phyloP scores from a whole-genome alignment of 2,329 filamentous ascomycete species.

The Ophiostoma novo-ulmi region DNA sequence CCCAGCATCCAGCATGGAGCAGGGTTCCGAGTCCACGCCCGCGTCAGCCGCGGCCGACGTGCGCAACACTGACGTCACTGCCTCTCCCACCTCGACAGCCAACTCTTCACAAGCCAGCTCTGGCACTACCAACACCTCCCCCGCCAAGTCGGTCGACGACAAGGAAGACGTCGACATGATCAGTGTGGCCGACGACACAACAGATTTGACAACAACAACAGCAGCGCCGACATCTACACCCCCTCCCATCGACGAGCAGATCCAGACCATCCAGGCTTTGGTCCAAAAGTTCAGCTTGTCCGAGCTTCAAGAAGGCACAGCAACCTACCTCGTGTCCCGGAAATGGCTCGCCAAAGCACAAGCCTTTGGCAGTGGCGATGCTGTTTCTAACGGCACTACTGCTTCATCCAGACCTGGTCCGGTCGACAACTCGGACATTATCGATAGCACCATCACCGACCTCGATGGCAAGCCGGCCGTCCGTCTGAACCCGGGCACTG shows the following conservation, averaged over 20 bases:
- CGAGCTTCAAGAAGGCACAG: conserved; percentile 63
- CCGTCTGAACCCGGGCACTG: conserved; percentile 64
- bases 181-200: conserved; percentile 23
- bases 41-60: conserved; percentile 6
- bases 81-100: neutral
- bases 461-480: conserved; percentile 56
- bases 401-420: conserved; percentile 53
- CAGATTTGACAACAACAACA: neutral
- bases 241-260: conserved; percentile 49
- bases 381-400: conserved; percentile 36
- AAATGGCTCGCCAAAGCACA: conserved; percentile 73
- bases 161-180: conserved; percentile 23
- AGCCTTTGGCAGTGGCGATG: conserved; percentile 57
- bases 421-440: conserved; percentile 81
- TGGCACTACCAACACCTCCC: conserved; percentile 12
- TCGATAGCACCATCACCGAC: conserved; percentile 55
- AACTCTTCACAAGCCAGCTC: neutral
- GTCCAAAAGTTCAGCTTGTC: conserved; percentile 48
- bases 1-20: conserved; percentile 58
- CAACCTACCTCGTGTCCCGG: conserved; percentile 71
- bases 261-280: conserved; percentile 64
- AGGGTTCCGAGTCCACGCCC: conserved; percentile 3
- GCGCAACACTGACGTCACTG: conserved; percentile 30
- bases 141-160: neutral
- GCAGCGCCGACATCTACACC: neutral